Base-by-base conservation (phyloP, 108 stramenopile species). In the Nannochloropsis granulata region DNA sequence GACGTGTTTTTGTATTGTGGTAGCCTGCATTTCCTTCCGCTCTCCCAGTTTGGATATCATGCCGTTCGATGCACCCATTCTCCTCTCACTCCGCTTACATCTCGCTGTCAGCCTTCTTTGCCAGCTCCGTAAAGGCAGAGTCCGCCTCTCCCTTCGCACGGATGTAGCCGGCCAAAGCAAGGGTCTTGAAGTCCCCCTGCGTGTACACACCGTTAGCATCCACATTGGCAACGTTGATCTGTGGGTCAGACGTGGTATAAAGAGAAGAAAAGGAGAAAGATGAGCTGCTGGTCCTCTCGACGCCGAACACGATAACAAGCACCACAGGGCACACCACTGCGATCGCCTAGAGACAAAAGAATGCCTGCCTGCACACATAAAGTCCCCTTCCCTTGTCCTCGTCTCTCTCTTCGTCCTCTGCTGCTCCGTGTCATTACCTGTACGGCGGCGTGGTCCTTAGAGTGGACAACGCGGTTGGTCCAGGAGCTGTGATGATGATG, bases 191-290 rank as follows among this genome's bases (percentile, higher is more conserved):
- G 71, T 95, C 94, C 45, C 92, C 95, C 34, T 94, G 95, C 88
- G 92, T 94, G 82, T 94, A 82, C 25, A 96, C 97, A 82, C 96
- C 95, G 78, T 89, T 93, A 42, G 97, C 94, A 86, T 98, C 96
- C 56, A 98, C 94, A 91, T 96, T 94, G 84, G 94, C 96, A 80
- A 98, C 96, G 93, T 96, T 96, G 86, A 98, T 94, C 94, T 97
- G 95, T 78, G 19, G 19, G 56, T 24, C 43, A 23, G n/a, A 10
- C 5, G 34, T 34, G 34, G 34, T 34, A 5, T 34, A 34, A 34
- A 34, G 34, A 34, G 34, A 34, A 5, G 21, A 7, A 23, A 81
- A 81, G 23, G n/a, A 34, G 81, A 34, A 5, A 34, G 34, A 34
- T 34, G 34, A 34, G 34, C 34, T 34, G 2, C 34, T 34, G 34